Conservation (phyloP, 768 basidiomycete species). For the Lentinula sp. region DNA sequence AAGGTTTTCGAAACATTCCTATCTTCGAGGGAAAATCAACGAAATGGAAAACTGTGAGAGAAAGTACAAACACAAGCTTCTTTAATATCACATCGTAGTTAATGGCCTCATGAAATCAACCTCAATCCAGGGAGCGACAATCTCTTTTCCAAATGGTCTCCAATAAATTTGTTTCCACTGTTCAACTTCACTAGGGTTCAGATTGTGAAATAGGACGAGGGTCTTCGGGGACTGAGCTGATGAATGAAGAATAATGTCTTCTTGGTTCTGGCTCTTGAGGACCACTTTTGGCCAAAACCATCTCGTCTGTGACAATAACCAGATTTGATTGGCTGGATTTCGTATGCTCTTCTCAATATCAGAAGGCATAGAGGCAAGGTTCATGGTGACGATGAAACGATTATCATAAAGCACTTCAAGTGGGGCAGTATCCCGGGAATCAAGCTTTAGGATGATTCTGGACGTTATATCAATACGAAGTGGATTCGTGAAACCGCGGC, state of each 20-base stretch:
- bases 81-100: slow-evolving; percentile 1
- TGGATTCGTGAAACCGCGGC: slow-evolving; percentile 15
- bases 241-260: neutral
- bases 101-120: neutral
- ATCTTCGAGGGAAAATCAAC: neutral
- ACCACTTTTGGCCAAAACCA: slow-evolving; percentile 48
- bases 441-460: slow-evolving; percentile 8
- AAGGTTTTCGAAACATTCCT: slow-evolving; percentile 32
- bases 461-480: slow-evolving; percentile 40
- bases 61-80: neutral
- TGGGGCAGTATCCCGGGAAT: slow-evolving; percentile 8
- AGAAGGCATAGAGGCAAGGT: slow-evolving; percentile 36
- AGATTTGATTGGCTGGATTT: slow-evolving; percentile 15
- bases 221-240: neutral
- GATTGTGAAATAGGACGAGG: neutral
- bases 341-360: slow-evolving; percentile 24
- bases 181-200: neutral
- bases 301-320: slow-evolving; percentile 30
- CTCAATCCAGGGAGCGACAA: neutral
- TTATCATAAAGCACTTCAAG: slow-evolving; percentile 54
- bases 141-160: neutral
- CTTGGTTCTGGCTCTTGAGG: slow-evolving; percentile 13
- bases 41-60: neutral
- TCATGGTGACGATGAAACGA: slow-evolving; percentile 52
- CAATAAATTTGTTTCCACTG: neutral